Evolutionary conservation across 345 rosid genomes (phyloP).

Genomic region (Arabis alpina): DNA sequence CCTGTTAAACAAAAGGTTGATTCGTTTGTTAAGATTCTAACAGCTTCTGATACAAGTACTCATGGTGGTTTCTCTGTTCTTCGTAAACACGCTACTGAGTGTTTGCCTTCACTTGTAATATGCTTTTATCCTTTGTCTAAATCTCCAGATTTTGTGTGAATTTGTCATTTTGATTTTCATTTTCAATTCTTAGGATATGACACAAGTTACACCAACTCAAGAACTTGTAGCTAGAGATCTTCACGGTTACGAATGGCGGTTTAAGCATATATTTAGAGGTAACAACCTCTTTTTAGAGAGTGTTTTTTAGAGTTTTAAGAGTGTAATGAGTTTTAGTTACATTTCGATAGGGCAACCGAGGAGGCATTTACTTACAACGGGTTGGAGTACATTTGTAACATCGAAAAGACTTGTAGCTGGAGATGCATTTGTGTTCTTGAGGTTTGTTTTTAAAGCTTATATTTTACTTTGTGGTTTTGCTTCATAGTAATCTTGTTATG

Average conservation of each 20-base stretch:
- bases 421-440: constrained; percentile 76
- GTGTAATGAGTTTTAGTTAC: neutral
- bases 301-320: too few relatives aligned
- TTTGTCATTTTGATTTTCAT: neutral
- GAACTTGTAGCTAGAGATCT: constrained; percentile 75
- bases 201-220: constrained; percentile 63
- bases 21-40: constrained; percentile 81
- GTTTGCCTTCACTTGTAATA: constrained; percentile 73
- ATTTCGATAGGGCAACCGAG: constrained; percentile 64
- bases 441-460: too few relatives aligned
- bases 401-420: constrained; percentile 74
- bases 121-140: constrained; percentile 1
- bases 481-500: constrained; percentile 14
- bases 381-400: constrained; percentile 82
- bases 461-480: neutral
- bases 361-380: constrained; percentile 80
- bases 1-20: constrained; percentile 54
- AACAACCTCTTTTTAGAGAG: constrained; percentile 16
- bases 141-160: neutral
- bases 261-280: constrained; percentile 85
- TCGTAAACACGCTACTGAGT: constrained; percentile 82
- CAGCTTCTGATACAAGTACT: constrained; percentile 95
- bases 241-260: constrained; percentile 79
- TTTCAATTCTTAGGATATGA: constrained; percentile 51
- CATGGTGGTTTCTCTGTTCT: constrained; percentile 97